phyloP scores from a whole-genome alignment of 164 flowering plant genomes.

The Vitis labrusca region DNA sequence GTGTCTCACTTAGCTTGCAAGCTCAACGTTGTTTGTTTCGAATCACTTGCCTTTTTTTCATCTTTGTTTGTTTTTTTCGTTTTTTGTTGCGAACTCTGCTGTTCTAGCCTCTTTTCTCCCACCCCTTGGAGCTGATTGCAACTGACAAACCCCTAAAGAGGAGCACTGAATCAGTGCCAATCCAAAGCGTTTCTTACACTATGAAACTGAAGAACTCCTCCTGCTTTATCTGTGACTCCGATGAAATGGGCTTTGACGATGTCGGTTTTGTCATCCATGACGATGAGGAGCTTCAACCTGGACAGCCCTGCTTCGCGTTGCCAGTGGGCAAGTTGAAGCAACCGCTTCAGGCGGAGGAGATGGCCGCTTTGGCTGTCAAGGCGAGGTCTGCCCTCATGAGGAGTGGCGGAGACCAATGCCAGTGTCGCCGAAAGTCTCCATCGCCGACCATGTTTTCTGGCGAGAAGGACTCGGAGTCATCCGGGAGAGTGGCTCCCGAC shows the following conservation, averaged over 20 bases:
- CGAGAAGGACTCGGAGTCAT: conserved; percentile 4
- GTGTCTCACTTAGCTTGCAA: no score
- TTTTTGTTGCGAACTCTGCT: no score
- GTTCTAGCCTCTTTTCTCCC: no score
- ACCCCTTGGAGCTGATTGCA: no score
- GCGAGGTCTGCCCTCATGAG: conserved; percentile 64
- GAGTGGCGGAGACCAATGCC: conserved; percentile 29
- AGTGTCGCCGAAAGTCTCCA: conserved; percentile 24
- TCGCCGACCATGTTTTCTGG: conserved; percentile 13
- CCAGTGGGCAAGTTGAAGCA: conserved; percentile 48
- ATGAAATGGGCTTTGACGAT: conserved; percentile 85
- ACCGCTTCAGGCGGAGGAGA: conserved; percentile 61
- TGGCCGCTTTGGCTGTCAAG: conserved; percentile 93
- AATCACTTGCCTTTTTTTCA: no score
- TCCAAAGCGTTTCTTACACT: conserved; percentile 42
- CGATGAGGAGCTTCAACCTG: conserved; percentile 70
- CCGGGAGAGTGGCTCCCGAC: conserved; percentile 11
- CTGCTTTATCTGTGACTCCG: conserved; percentile 77
- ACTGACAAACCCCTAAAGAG: no score
- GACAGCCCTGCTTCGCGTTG: conserved; percentile 74
- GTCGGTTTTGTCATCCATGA: conserved; percentile 51
- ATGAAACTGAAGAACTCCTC: conserved; percentile 46
- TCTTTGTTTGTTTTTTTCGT: no score
- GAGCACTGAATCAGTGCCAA: no score
- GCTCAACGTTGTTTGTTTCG: no score